Percentiles rank a stretch among this genome's conserved stretches.
phyloP scores from a whole-genome alignment of 2,329 filamentous ascomycete species.

The Colletotrichum costaricense region DNA sequence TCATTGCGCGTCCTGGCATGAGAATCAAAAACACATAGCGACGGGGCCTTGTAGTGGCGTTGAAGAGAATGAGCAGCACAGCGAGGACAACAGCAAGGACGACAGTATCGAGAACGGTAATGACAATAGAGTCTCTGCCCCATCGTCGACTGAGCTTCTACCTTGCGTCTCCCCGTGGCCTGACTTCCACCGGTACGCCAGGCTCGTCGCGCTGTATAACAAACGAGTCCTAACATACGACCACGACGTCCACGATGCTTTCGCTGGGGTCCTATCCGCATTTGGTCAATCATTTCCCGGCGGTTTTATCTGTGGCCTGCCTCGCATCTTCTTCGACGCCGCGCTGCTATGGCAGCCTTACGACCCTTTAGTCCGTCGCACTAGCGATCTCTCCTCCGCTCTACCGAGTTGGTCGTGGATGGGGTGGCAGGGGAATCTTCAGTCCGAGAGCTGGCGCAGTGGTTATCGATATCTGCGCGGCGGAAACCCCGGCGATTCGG shows the following conservation, averaged over 20 bases:
- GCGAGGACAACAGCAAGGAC: no score
- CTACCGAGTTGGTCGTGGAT: conserved; percentile 2
- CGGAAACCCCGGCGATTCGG: background rate
- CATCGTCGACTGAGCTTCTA: background rate
- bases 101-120: no score
- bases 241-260: background rate
- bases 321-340: background rate
- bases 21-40: background rate
- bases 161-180: background rate
- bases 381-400: background rate
- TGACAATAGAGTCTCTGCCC: background rate
- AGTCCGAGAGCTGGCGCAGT: background rate
- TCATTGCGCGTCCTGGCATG: background rate
- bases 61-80: background rate
- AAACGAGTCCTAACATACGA: background rate
- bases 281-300: background rate
- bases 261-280: background rate
- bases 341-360: background rate
- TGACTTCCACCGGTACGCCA: background rate
- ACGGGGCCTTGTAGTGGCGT: background rate
- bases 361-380: background rate
- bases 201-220: background rate
- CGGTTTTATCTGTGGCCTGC: background rate
- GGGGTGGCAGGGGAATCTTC: background rate
- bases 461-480: background rate